A percentile compares a stretch with the other conserved stretches of the same genome.
phyloP scores from a whole-genome alignment of 1,284 basidiomycete species.

The Meripilus lineatus region DNA sequence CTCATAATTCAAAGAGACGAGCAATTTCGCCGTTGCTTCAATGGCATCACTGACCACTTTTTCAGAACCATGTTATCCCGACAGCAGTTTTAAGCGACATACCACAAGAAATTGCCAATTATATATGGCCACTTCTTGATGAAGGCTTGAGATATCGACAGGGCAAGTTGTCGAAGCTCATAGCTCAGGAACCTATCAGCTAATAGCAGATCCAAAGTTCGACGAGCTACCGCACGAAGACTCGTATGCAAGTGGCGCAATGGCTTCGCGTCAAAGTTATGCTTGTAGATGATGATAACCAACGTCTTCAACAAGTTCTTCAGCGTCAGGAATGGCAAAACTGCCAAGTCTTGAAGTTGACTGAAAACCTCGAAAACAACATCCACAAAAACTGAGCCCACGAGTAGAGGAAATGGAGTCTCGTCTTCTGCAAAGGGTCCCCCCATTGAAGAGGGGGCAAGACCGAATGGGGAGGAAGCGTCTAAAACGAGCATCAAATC shows the following conservation, averaged over 20 bases:
- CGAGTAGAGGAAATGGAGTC: conserved; percentile 37
- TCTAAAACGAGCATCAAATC: conserved; percentile 56
- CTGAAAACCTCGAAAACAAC: conserved; percentile 46
- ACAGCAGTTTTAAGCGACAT: conserved; percentile 20
- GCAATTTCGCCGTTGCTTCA: conserved; percentile 42
- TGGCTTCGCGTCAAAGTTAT: conserved; percentile 53
- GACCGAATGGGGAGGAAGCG: conserved; percentile 41
- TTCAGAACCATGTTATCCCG: conserved; percentile 2
- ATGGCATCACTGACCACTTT: conserved; percentile 36
- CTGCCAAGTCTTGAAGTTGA: conserved; percentile 35
- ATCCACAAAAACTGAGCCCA: conserved; percentile 62
- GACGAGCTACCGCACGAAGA: conserved; percentile 47
- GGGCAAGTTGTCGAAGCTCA: conserved; percentile 57
- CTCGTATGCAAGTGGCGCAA: conserved; percentile 48
- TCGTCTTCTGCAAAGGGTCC: conserved; percentile 40
- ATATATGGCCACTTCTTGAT: conserved; percentile 53
- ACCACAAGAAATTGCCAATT: conserved; percentile 51
- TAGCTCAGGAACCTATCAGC: conserved; percentile 44
- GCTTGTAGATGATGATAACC: conserved; percentile 63
- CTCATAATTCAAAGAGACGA: conserved; percentile 41
- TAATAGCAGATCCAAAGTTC: conserved; percentile 46
- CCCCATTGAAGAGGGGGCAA: conserved; percentile 47
- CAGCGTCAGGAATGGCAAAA: conserved; percentile 45
- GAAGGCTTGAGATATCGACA: conserved; percentile 56
- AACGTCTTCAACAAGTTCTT: conserved; percentile 58